phyloP scores from a whole-genome alignment of 306 rosid species.

The Cercis canadensis region DNA sequence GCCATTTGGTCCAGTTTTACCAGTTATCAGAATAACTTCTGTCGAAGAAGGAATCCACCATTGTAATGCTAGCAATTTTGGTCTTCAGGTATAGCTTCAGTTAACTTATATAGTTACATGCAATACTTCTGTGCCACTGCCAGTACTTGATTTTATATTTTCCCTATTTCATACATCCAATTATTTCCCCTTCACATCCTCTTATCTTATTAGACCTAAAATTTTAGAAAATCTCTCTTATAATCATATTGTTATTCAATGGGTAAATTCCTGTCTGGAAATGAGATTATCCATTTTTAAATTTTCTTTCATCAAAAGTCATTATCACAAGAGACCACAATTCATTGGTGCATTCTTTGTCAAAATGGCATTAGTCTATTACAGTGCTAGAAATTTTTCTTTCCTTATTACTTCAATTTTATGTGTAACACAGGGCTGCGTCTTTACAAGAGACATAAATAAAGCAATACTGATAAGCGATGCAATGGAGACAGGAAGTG shows the following conservation, averaged over 20 bases:
- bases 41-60: conserved; percentile 94
- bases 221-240: background rate
- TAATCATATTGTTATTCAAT: background rate
- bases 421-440: conserved; percentile 62
- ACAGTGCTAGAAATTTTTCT: background rate
- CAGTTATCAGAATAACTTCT: conserved; percentile 71
- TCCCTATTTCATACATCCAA: too few relatives aligned
- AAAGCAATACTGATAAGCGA: conserved; percentile 83
- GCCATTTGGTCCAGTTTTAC: conserved; percentile 88
- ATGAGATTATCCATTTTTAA: background rate
- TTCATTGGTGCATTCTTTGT: conserved; percentile 1
- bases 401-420: background rate
- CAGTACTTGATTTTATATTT: background rate
- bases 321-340: background rate
- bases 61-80: conserved; percentile 91
- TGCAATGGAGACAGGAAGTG: conserved; percentile 89
- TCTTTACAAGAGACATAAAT: conserved; percentile 84
- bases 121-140: background rate
- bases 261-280: background rate
- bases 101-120: background rate
- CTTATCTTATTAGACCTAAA: background rate
- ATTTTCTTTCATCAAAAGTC: background rate
- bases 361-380: conserved; percentile 5
- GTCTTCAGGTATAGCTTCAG: conserved; percentile 69
- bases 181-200: too few relatives aligned